Conservation (phyloP, 148 eudicot genomes). For the Linanthus parryae region DNA sequence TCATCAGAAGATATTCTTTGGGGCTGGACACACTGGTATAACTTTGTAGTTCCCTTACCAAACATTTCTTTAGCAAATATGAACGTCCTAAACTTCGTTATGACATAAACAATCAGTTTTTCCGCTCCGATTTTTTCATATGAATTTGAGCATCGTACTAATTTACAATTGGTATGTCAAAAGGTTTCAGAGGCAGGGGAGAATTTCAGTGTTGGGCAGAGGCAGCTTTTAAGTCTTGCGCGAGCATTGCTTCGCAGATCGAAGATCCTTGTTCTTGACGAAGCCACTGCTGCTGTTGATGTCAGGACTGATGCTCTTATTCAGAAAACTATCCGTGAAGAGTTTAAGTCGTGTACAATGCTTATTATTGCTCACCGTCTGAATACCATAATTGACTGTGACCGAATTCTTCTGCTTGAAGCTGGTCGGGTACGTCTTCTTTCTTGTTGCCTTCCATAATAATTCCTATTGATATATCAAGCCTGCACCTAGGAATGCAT, state of each 20-base stretch:
- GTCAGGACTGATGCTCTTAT: slow-evolving; percentile 79
- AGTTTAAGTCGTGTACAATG: slow-evolving; percentile 70
- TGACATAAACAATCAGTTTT: not conserved
- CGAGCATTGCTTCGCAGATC: slow-evolving; percentile 74
- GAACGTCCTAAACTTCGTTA: too few species aligned
- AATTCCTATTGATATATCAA: too few species aligned
- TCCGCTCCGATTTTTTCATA: not conserved
- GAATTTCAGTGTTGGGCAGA: slow-evolving; percentile 79
- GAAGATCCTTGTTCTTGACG: slow-evolving; percentile 75
- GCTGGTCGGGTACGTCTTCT: slow-evolving; percentile 48
- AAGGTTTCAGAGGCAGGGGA: slow-evolving; percentile 81
- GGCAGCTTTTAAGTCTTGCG: slow-evolving; percentile 68
- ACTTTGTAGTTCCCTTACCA: too few species aligned
- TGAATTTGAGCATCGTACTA: not conserved
- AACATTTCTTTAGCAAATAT: too few species aligned
- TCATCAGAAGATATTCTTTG: slow-evolving; percentile 67
- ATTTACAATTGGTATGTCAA: not conserved
- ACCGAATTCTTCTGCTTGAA: slow-evolving; percentile 56
- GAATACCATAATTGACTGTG: slow-evolving; percentile 70
- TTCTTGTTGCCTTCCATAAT: not conserved
- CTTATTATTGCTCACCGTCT: slow-evolving; percentile 74
- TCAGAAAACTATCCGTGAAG: slow-evolving; percentile 69
- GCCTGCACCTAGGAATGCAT: too few species aligned
- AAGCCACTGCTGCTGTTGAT: slow-evolving; percentile 84
- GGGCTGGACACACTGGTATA: slow-evolving; percentile 88